A percentile compares a stretch with the other conserved stretches of the same genome.
These are phyloP conservation scores for Linaria vulgaris DNA, from an alignment of 257 asterid species.

Conservation along the genomic window DNA sequence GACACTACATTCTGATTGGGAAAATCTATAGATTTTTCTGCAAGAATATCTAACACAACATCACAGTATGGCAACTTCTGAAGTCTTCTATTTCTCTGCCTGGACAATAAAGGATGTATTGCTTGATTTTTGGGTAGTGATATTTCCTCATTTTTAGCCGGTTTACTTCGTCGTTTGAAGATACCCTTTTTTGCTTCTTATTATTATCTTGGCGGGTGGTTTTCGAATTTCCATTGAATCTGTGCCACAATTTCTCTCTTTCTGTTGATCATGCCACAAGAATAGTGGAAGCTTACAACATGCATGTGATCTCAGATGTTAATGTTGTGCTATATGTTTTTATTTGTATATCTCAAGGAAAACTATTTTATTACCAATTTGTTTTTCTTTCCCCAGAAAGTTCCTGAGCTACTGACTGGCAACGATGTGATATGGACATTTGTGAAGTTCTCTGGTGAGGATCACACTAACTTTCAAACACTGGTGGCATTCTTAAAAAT, in stretches of 20 bases:
- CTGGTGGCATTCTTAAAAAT: slow-evolving; percentile 91
- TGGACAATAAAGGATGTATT: background rate
- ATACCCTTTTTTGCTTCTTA: background rate
- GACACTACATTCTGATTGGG: background rate
- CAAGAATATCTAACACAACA: background rate
- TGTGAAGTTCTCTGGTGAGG: slow-evolving; percentile 96
- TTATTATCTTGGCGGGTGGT: background rate
- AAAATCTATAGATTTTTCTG: background rate
- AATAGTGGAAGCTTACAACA: background rate
- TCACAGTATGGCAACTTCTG: background rate
- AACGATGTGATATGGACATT: slow-evolving; percentile 96
- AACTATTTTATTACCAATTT: slow-evolving; percentile 13
- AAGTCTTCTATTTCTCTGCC: background rate
- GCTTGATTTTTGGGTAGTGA: background rate
- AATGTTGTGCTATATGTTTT: slow-evolving; percentile 5
- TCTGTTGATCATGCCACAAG: background rate
- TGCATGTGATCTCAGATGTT: background rate
- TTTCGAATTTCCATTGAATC: background rate
- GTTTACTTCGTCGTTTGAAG: background rate
- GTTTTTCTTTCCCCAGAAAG: slow-evolving; percentile 56
- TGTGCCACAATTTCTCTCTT: background rate
- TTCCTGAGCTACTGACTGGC: slow-evolving; percentile 84
- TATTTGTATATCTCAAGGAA: background rate
- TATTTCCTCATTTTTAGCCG: background rate
- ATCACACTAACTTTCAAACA: slow-evolving; percentile 83